These are phyloP conservation scores for Gyromitra esculenta DNA, from an alignment of 2,329 filamentous ascomycete species.

Conservation along the genomic window DNA sequence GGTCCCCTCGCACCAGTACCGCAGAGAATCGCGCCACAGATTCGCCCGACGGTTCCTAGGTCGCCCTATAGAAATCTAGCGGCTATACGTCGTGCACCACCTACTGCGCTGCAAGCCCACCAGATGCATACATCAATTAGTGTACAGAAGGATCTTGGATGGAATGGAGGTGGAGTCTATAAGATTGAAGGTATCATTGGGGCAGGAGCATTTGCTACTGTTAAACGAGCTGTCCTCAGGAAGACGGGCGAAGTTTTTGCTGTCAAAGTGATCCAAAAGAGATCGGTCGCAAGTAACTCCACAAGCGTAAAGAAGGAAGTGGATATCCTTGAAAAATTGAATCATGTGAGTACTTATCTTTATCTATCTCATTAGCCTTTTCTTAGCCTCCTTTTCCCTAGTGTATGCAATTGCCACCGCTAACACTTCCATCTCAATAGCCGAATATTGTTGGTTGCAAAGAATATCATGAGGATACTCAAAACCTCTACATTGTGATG, in stretches of 20 bases:
- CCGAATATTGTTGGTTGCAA: conserved; percentile 91
- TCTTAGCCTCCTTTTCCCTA: background rate
- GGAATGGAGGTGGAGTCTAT: conserved; percentile 82
- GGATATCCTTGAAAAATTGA: conserved; percentile 87
- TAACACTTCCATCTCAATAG: conserved; percentile 61
- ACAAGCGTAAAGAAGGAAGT: conserved; percentile 85
- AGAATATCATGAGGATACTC: conserved; percentile 83
- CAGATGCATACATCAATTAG: conserved; percentile 37
- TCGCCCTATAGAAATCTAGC: conserved; percentile 33
- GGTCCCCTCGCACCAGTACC: conserved; percentile 9
- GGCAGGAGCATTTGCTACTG: conserved; percentile 92
- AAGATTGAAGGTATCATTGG: conserved; percentile 84
- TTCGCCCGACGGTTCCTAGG: conserved; percentile 8
- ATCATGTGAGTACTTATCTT: conserved; percentile 72
- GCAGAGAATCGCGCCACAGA: conserved; percentile 17
- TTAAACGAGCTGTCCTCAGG: conserved; percentile 88
- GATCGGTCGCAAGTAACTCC: conserved; percentile 68
- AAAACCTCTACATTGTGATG: conserved; percentile 95
- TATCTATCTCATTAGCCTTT: conserved; percentile 17
- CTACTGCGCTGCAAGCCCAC: background rate
- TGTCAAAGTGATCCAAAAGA: conserved; percentile 94
- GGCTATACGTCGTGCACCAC: conserved; percentile 23
- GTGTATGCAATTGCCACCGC: conserved; percentile 1
- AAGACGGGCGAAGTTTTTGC: conserved; percentile 84
- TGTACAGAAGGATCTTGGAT: conserved; percentile 64